Conservation (phyloP, 306 rosid genomes). For the Macrotyloma uniflorum region DNA sequence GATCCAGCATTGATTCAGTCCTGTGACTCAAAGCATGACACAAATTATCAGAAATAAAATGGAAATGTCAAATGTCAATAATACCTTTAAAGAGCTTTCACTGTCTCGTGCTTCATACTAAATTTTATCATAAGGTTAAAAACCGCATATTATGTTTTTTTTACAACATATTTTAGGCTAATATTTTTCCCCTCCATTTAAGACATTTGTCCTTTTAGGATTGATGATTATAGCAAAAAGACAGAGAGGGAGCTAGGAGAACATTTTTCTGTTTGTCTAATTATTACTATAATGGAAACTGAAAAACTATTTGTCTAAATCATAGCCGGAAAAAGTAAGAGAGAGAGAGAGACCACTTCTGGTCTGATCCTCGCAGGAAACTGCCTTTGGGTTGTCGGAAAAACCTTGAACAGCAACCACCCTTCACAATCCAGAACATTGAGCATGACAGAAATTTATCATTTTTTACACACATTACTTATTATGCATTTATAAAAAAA, state of each 20-base stretch:
- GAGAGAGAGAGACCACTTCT: neutral
- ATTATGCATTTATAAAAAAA: neutral
- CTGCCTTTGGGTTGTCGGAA: neutral
- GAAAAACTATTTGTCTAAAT: too few species aligned
- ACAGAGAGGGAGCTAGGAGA: constrained; percentile 15
- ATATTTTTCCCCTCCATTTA: neutral
- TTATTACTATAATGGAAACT: neutral
- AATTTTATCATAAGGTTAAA: neutral
- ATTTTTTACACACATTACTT: neutral
- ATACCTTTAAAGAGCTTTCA: constrained; percentile 7
- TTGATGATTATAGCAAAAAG: neutral
- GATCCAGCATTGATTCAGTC: neutral
- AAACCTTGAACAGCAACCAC: neutral
- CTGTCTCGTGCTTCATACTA: neutral
- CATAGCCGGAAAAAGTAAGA: neutral
- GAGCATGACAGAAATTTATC: neutral
- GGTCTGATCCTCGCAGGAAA: neutral
- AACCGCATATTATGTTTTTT: neutral
- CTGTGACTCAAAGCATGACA: neutral
- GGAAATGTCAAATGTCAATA: constrained; percentile 13
- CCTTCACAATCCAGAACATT: neutral
- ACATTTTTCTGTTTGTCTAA: neutral
- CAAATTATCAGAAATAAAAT: constrained; percentile 19
- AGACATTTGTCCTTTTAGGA: constrained; percentile 4
- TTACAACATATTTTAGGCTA: neutral